These are phyloP conservation scores for Syzygium malaccense DNA, from an alignment of 441 rosid genomes.

Conservation along the genomic window DNA sequence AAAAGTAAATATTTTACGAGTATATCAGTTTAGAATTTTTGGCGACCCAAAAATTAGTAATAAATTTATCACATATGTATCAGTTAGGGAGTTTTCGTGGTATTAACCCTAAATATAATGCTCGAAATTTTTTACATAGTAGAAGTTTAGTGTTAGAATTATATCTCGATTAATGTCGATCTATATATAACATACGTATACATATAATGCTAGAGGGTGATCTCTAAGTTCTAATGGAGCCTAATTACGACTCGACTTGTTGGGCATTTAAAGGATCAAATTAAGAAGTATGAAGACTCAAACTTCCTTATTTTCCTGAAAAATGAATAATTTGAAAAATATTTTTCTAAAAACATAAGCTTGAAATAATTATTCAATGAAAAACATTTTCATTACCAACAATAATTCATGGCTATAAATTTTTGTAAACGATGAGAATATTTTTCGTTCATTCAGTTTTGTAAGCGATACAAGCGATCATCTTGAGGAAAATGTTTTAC, in stretches of 20 bases:
- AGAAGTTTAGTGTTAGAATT: not conserved
- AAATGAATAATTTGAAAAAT: not conserved
- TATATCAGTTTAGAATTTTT: too few relatives aligned
- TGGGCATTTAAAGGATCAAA: not conserved
- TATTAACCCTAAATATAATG: too few relatives aligned
- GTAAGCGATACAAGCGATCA: not conserved
- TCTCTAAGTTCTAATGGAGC: not conserved
- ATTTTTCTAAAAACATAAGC: rapidly evolving
- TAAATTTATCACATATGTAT: too few relatives aligned
- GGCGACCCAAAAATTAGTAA: too few relatives aligned
- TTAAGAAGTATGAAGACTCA: not conserved
- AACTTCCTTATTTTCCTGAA: rapidly evolving
- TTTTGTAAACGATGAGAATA: rapidly evolving
- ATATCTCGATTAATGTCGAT: not conserved
- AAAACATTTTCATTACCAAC: not conserved
- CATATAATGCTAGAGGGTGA: not conserved
- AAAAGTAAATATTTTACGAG: too few relatives aligned
- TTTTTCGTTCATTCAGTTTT: too few relatives aligned
- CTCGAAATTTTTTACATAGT: too few relatives aligned
- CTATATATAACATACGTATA: not conserved
- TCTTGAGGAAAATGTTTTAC: rapidly evolving
- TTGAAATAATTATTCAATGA: not conserved
- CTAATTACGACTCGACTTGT: not conserved
- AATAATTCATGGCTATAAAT: not conserved
- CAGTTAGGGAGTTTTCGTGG: too few relatives aligned